phyloP scores from a whole-genome alignment of 805 yeast species.

The Jamesozyma rosinii region DNA sequence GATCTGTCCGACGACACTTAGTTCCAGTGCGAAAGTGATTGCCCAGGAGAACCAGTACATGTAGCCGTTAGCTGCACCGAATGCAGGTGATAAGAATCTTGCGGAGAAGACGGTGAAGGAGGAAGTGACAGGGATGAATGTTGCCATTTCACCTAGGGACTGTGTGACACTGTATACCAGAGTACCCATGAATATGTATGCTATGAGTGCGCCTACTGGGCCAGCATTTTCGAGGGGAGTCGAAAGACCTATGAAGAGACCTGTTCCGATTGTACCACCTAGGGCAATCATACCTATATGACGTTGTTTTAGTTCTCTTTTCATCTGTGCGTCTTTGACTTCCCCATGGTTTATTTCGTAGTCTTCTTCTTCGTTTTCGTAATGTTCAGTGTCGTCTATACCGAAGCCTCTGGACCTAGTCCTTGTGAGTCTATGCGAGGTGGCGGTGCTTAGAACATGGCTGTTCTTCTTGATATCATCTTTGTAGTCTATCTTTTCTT shows the following conservation, averaged over 20 bases:
- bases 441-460: background rate
- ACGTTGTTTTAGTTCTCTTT: conserved; percentile 53
- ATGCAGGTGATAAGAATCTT: conserved; percentile 57
- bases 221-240: conserved; percentile 50
- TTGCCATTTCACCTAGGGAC: conserved; percentile 74
- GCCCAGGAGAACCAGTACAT: conserved; percentile 75
- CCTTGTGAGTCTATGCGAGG: background rate
- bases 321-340: conserved; percentile 37
- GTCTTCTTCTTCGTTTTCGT: background rate
- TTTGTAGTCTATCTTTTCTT: background rate
- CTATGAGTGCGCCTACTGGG: conserved; percentile 57
- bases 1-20: conserved; percentile 63
- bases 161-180: conserved; percentile 60
- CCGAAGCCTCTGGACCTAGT: background rate
- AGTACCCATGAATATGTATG: conserved; percentile 58
- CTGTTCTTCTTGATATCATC: background rate
- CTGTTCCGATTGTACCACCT: conserved; percentile 77
- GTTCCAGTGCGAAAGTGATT: conserved; percentile 64
- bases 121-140: conserved; percentile 57
- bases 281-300: conserved; percentile 69
- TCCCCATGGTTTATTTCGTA: conserved; percentile 4
- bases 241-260: conserved; percentile 59
- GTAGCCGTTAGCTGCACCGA: conserved; percentile 67
- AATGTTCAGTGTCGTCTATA: background rate
- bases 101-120: conserved; percentile 65